Evolutionary conservation across 176 grass and related monocot genomes (phyloP).

Genomic region (Cocos nucifera): DNA sequence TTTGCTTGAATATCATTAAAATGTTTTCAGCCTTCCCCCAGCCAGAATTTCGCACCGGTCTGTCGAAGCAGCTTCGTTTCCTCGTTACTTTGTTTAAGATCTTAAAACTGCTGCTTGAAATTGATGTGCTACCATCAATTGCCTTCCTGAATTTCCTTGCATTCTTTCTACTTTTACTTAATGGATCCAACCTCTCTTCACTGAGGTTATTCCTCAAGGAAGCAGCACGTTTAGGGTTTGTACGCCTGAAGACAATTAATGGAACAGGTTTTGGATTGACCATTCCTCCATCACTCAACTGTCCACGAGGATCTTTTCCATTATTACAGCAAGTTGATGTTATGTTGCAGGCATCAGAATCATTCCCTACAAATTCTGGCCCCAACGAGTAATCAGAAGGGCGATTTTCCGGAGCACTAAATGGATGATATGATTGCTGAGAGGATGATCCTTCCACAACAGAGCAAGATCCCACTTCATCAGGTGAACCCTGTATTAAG

Average conservation of each 20-base stretch:
- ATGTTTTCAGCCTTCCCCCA: constrained; percentile 56
- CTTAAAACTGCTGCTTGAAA: constrained; percentile 28
- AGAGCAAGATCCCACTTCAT: constrained; percentile 7
- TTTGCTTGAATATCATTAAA: constrained; percentile 37
- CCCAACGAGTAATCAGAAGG: too few species aligned
- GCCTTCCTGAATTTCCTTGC: constrained; percentile 43
- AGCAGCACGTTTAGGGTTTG: constrained; percentile 76
- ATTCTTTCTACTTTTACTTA: constrained; percentile 32
- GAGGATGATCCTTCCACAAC: constrained; percentile 1
- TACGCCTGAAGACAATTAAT: constrained; percentile 51
- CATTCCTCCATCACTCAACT: constrained; percentile 8
- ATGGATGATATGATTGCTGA: background rate
- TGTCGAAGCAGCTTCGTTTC: constrained; percentile 47
- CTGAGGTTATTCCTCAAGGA: constrained; percentile 32
- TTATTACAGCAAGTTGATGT: constrained; percentile 8
- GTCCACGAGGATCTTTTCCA: constrained; percentile 3
- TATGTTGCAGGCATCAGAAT: too few species aligned
- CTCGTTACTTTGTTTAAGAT: constrained; percentile 43
- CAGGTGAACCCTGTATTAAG: constrained; percentile 4
- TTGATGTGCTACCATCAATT: constrained; percentile 16
- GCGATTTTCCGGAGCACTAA: too few species aligned
- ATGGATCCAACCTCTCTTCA: constrained; percentile 42
- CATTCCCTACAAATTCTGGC: too few species aligned
- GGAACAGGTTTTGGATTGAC: constrained; percentile 25
- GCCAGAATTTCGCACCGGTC: constrained; percentile 25